phyloP scores from a whole-genome alignment of 495 filamentous ascomycete genomes.

The Daldinia caldariorum region DNA sequence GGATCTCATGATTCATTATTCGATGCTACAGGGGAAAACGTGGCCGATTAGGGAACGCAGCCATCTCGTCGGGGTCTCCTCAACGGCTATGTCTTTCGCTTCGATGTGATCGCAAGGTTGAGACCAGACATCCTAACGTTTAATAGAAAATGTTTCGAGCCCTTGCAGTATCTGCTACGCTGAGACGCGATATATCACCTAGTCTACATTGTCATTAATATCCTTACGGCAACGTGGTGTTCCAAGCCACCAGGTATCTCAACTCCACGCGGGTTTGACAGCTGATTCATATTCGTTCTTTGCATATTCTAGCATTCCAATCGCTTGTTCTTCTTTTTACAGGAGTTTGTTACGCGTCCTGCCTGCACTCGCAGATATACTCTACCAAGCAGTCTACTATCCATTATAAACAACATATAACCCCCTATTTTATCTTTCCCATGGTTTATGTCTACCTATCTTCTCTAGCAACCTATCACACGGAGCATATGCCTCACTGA shows the following conservation, averaged over 20 bases:
- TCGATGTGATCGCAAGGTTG: slow-evolving; percentile 36
- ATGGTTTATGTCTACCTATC: too few species aligned
- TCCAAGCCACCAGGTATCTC: slow-evolving; percentile 38
- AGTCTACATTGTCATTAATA: slow-evolving; percentile 32
- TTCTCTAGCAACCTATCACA: neutral
- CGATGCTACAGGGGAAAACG: slow-evolving; percentile 16
- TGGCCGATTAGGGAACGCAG: slow-evolving; percentile 11
- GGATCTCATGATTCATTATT: slow-evolving; percentile 18
- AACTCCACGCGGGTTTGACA: slow-evolving; percentile 20
- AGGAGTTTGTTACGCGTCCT: neutral
- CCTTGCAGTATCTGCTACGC: slow-evolving; percentile 37
- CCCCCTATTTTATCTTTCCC: neutral
- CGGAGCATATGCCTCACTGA: neutral
- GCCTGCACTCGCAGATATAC: neutral
- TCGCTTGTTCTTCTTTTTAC: slow-evolving; percentile 1
- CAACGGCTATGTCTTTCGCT: slow-evolving; percentile 41
- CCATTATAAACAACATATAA: neutral
- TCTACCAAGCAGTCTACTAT: neutral
- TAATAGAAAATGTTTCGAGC: slow-evolving; percentile 43
- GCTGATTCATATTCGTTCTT: slow-evolving; percentile 15
- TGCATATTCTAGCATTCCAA: slow-evolving; percentile 2
- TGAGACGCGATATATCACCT: slow-evolving; percentile 41
- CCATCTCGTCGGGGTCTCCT: slow-evolving; percentile 19
- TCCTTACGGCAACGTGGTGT: slow-evolving; percentile 46
- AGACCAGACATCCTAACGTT: slow-evolving; percentile 38